Evolutionary conservation across 371 early-diverging fungal genomes (phyloP).

Genomic region (Mortierella sp.): DNA sequence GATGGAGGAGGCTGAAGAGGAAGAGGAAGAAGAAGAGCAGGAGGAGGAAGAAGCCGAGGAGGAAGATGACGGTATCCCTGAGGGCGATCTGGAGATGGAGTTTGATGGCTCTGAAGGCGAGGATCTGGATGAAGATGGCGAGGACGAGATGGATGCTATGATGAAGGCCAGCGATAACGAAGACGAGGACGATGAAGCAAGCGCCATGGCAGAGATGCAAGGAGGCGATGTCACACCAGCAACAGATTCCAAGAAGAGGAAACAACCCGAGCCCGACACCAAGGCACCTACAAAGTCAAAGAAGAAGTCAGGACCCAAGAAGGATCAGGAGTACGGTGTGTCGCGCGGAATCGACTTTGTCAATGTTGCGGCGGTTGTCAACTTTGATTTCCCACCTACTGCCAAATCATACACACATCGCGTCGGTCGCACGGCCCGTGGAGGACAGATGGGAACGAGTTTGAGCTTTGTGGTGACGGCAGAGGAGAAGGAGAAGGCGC

Average conservation of each 20-base stretch:
- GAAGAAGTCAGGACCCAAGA: slow-evolving; percentile 60
- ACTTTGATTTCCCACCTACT: slow-evolving; percentile 97
- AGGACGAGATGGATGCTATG: slow-evolving; percentile 53
- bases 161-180: slow-evolving; percentile 51
- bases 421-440: slow-evolving; percentile 97
- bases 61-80: slow-evolving; percentile 45
- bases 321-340: slow-evolving; percentile 94
- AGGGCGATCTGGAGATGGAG: slow-evolving; percentile 57
- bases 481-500: slow-evolving; percentile 61
- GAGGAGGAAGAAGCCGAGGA: slow-evolving; percentile 24
- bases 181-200: slow-evolving; percentile 47
- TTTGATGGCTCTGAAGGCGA: slow-evolving; percentile 55
- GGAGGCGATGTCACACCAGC: slow-evolving; percentile 15
- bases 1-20: slow-evolving; percentile 48
- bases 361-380: slow-evolving; percentile 94
- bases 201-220: slow-evolving; percentile 45
- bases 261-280: slow-evolving; percentile 31
- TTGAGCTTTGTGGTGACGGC: slow-evolving; percentile 84
- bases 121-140: slow-evolving; percentile 41
- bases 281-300: slow-evolving; percentile 55
- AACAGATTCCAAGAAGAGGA: slow-evolving; percentile 46
- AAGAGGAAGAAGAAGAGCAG: slow-evolving; percentile 42
- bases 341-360: slow-evolving; percentile 98
- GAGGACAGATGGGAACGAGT: slow-evolving; percentile 91
- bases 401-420: slow-evolving; percentile 96